Percentiles rank a stretch among this genome's conserved stretches.
These are phyloP conservation scores for Epicoccum nigrum DNA, from an alignment of 2,329 filamentous ascomycete species.

Conservation along the genomic window DNA sequence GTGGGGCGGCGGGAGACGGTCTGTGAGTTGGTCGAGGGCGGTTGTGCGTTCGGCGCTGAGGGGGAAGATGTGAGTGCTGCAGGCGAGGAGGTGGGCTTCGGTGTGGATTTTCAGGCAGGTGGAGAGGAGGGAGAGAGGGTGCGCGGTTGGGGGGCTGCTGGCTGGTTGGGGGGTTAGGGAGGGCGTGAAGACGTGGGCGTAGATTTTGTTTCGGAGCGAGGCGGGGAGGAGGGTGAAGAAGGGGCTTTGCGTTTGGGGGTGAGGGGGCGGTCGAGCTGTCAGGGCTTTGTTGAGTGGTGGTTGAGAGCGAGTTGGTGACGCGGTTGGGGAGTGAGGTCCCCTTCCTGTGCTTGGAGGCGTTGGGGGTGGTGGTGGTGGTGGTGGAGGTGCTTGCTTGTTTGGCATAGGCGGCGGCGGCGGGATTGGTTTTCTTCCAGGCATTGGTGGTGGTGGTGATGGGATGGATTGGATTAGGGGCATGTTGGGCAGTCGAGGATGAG, in stretches of 20 bases:
- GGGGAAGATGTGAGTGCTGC: conserved; percentile 8
- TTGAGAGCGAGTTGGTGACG: background rate
- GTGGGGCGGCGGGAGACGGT: background rate
- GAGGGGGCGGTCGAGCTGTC: background rate
- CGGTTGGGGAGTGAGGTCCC: no score
- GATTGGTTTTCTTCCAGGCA: no score
- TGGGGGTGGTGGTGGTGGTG: no score
- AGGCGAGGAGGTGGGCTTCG: conserved; percentile 17
- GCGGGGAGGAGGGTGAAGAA: conserved; percentile 12
- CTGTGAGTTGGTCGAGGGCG: no score
- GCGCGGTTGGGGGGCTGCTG: background rate
- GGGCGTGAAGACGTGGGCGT: conserved; percentile 8
- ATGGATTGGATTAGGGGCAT: no score
- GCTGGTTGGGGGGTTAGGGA: background rate
- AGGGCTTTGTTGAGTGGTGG: background rate
- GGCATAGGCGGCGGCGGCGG: no score
- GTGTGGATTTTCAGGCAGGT: conserved; percentile 13
- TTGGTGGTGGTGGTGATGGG: no score
- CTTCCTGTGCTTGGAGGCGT: no score
- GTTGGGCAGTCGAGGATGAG: no score
- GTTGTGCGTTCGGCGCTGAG: background rate
- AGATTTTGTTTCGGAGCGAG: conserved; percentile 19
- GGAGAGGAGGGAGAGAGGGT: conserved; percentile 18
- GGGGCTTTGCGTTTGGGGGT: conserved; percentile 3
- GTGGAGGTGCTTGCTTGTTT: no score